Percentiles rank a stretch among this genome's conserved stretches.
phyloP scores from a whole-genome alignment of 2,329 filamentous ascomycete genomes.

The Cladosporium sp. region DNA sequence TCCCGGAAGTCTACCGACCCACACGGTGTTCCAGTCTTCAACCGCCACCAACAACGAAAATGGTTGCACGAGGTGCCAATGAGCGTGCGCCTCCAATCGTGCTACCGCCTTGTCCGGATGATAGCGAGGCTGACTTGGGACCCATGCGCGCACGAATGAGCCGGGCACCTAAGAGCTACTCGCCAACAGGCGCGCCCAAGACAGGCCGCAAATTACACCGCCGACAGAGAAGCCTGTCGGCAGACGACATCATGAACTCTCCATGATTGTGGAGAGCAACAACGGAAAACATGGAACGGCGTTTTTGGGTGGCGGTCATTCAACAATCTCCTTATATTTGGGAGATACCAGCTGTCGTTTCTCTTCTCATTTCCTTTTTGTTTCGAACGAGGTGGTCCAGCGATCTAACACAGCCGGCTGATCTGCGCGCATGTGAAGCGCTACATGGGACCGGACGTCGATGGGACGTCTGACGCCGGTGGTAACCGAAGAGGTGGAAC shows the following conservation, averaged over 20 bases:
- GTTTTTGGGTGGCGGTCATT: background rate
- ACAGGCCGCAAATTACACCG: constrained; percentile 4
- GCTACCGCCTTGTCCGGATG: constrained; percentile 29
- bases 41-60: constrained; percentile 19
- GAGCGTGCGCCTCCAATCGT: constrained; percentile 29
- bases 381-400: background rate
- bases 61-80: constrained; percentile 30
- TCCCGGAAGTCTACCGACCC: constrained; percentile 12
- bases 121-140: constrained; percentile 3
- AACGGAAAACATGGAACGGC: background rate
- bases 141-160: background rate
- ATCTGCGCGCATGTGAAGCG: background rate
- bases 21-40: constrained; percentile 15
- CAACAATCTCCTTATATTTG: background rate
- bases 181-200: constrained; percentile 1
- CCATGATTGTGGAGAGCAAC: background rate
- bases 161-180: constrained; percentile 6
- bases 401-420: background rate
- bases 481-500: background rate
- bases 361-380: background rate
- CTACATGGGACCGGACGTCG: background rate
- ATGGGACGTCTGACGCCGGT: too few relatives aligned
- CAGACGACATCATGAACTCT: constrained; percentile 6
- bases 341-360: background rate
- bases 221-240: constrained; percentile 13